Base-by-base conservation (phyloP, 805 yeast species). In the Suhomyces faveliae region DNA sequence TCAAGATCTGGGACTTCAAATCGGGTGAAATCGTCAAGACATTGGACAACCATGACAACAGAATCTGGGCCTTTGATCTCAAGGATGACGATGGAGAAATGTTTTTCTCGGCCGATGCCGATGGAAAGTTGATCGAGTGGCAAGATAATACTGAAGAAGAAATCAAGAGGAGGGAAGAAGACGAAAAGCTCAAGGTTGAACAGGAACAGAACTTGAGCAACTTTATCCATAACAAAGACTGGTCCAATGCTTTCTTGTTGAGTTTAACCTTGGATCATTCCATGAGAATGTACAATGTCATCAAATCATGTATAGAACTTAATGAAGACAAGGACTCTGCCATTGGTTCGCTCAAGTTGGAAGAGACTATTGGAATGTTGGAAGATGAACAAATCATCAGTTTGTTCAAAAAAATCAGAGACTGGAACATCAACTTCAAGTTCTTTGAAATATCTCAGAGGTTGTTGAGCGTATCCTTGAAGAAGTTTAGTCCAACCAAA, bases 371-470 rank as follows among this genome's bases (percentile, higher is more conserved):
- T 37, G 70, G 77, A 4, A 63, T 66, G 10, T 74, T 94, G 47
- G 78, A 72, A 21, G 71, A 79, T 27, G 85, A 81, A 1, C 87
- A 86, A 58, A 66, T 91, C 20, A 56, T 77, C 37, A 61, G 72
- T 10, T 64, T 94, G 20, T 78, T 94, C 64, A 80, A 80, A 59
- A 83, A 96, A 58, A 75, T 91, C 17, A 80, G 97, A 57, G 96
- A 89, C 62, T 94, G 99, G 99, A 94, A 94, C 64, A 85, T 95
- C 40, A 92, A 89, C 64, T 86, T 88, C 45, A 81, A 83, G 59
- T 83, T 89, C 30, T 88, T 88, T 60, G 81, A 79, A 44, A 79
- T 89, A 47, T 87, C 96, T 10, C 99, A 92, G 67, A 83, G 81
- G 49, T 68, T 90, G 37, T 74, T 92, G 45, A 76, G 80, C 53